Conservation (phyloP, 2,329 filamentous ascomycete species). For the Ilyonectria mors-panacis region DNA sequence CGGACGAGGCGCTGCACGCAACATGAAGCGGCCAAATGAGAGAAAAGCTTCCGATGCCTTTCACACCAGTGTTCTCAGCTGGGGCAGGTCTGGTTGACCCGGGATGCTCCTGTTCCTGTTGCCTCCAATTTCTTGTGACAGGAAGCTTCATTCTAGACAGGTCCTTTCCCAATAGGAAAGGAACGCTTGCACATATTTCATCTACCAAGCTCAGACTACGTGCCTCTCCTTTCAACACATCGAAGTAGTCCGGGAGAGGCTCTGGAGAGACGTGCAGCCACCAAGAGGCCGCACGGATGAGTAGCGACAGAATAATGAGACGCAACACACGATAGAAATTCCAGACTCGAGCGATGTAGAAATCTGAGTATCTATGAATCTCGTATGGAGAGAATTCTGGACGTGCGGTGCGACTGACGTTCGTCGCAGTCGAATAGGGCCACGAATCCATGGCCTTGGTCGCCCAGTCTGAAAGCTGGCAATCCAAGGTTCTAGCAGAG, state of each 20-base stretch:
- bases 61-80: not conserved
- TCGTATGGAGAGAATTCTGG: conserved; percentile 11
- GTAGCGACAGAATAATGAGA: conserved; percentile 30
- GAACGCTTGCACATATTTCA: conserved; percentile 32
- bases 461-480: conserved; percentile 7
- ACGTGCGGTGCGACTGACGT: not conserved
- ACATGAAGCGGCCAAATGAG: conserved; percentile 34
- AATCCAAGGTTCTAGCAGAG: not conserved
- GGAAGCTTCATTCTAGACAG: conserved; percentile 29
- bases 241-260: not conserved
- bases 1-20: conserved; percentile 17
- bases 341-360: conserved; percentile 35
- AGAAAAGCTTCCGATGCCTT: conserved; percentile 27
- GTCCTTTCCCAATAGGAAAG: conserved; percentile 27
- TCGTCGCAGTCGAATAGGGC: conserved; percentile 6
- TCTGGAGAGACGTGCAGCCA: not conserved
- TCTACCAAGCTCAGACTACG: conserved; percentile 15
- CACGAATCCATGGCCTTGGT: not conserved
- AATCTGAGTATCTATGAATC: conserved; percentile 29
- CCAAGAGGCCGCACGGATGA: conserved; percentile 19
- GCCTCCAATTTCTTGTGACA: not conserved
- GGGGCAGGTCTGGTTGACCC: not conserved
- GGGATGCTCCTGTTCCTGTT: not conserved
- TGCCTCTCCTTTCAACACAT: not conserved
- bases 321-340: conserved; percentile 34